Percentiles rank a stretch among this genome's conserved stretches.
Conservation (phyloP, 2,329 filamentous ascomycete species). For the Pleoardoris graminearum region DNA sequence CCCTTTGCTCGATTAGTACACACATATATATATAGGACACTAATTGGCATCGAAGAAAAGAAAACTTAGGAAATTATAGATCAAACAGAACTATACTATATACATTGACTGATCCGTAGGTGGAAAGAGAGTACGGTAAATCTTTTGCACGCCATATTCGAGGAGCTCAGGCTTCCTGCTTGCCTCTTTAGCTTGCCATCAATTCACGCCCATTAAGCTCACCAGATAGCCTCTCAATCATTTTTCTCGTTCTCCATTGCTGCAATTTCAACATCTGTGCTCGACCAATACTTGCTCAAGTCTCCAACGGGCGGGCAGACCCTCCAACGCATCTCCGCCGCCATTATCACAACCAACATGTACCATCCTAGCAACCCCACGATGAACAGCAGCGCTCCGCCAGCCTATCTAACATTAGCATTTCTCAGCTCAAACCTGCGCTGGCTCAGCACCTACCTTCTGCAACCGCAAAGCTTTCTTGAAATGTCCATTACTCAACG, state of each 20-base stretch:
- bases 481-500: conserved; percentile 50
- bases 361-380: conserved; percentile 57
- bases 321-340: conserved; percentile 56
- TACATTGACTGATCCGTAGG: too few relatives aligned
- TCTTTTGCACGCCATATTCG: too few relatives aligned
- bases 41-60: too few relatives aligned
- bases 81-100: too few relatives aligned
- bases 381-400: conserved; percentile 49
- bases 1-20: too few relatives aligned
- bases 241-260: conserved; percentile 33
- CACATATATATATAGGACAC: too few relatives aligned
- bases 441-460: conserved; percentile 53
- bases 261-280: conserved; percentile 33
- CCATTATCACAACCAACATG: conserved; percentile 59
- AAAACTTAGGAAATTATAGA: too few relatives aligned
- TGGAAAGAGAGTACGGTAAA: too few relatives aligned
- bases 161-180: too few relatives aligned
- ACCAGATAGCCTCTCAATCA: conserved; percentile 20
- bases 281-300: conserved; percentile 54
- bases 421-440: too few relatives aligned
- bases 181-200: too few relatives aligned
- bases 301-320: conserved; percentile 57
- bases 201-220: too few relatives aligned
- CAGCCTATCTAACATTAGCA: conserved; percentile 28
- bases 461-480: conserved; percentile 49